These are phyloP conservation scores for Teratosphaeria destructans DNA, from an alignment of 2,329 filamentous ascomycete species.

Conservation along the genomic window DNA sequence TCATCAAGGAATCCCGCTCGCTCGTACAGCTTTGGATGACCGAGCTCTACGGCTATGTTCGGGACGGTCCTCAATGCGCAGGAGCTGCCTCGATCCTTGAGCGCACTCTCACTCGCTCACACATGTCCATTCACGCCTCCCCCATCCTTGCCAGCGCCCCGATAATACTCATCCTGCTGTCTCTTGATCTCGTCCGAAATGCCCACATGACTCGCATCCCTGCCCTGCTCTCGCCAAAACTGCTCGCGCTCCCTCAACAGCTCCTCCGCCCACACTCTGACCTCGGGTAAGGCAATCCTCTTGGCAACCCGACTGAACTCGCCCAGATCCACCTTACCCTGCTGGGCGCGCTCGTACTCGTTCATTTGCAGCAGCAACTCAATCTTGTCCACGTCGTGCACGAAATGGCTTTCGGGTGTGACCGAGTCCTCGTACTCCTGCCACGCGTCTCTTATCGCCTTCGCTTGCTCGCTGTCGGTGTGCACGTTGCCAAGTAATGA, in stretches of 20 bases:
- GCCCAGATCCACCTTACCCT: slow-evolving; percentile 60
- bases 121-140: neutral
- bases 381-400: slow-evolving; percentile 96
- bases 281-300: slow-evolving; percentile 64
- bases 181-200: slow-evolving; percentile 17
- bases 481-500: slow-evolving; percentile 64
- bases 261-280: slow-evolving; percentile 67
- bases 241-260: slow-evolving; percentile 64
- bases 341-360: slow-evolving; percentile 73
- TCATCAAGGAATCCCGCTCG: too few relatives aligned
- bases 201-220: slow-evolving; percentile 15
- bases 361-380: slow-evolving; percentile 91
- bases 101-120: neutral
- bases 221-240: slow-evolving; percentile 50
- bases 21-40: too few relatives aligned
- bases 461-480: slow-evolving; percentile 39
- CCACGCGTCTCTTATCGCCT: slow-evolving; percentile 71
- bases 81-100: neutral
- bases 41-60: neutral
- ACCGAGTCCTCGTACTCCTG: slow-evolving; percentile 86
- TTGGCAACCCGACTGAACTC: slow-evolving; percentile 77
- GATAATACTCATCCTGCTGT: slow-evolving; percentile 28
- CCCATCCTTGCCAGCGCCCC: neutral
- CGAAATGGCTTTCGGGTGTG: slow-evolving; percentile 77
- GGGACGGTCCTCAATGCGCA: too few relatives aligned